Evolutionary conservation across 768 basidiomycete species (phyloP).

Genomic region (Suillus plorans): DNA sequence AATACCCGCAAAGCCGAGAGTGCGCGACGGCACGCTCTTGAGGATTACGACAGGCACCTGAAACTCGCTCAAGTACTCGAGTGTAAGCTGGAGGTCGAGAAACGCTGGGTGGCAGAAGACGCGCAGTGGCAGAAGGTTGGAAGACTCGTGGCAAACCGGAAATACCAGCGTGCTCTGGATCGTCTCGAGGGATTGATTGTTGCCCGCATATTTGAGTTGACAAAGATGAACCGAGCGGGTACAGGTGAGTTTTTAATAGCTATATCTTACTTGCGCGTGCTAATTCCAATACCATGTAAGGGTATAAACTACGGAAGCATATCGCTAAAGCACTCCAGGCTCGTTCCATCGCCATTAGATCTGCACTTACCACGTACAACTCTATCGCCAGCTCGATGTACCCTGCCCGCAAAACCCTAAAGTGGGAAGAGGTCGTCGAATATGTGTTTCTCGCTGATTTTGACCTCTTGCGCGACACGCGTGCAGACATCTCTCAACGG

Average conservation of each 20-base stretch:
- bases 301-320: neutral
- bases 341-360: neutral
- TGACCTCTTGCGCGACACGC: too few species aligned
- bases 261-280: neutral
- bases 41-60: neutral
- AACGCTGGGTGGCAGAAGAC: neutral
- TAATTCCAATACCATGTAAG: neutral
- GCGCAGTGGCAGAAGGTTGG: neutral
- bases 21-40: neutral
- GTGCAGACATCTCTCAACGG: too few species aligned
- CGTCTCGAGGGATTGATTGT: neutral
- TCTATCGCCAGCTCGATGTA: neutral
- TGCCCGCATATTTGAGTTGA: neutral
- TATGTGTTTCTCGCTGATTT: too few species aligned
- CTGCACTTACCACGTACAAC: neutral
- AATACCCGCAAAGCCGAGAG: too few species aligned
- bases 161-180: neutral
- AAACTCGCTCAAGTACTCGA: neutral
- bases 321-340: neutral
- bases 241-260: neutral
- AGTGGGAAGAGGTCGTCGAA: too few species aligned
- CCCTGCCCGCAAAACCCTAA: too few species aligned
- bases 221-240: neutral
- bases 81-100: neutral
- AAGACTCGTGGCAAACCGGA: neutral